Evolutionary conservation across 2,329 filamentous ascomycete species (phyloP).

Genomic region (Ophiosphaerella narmari): DNA sequence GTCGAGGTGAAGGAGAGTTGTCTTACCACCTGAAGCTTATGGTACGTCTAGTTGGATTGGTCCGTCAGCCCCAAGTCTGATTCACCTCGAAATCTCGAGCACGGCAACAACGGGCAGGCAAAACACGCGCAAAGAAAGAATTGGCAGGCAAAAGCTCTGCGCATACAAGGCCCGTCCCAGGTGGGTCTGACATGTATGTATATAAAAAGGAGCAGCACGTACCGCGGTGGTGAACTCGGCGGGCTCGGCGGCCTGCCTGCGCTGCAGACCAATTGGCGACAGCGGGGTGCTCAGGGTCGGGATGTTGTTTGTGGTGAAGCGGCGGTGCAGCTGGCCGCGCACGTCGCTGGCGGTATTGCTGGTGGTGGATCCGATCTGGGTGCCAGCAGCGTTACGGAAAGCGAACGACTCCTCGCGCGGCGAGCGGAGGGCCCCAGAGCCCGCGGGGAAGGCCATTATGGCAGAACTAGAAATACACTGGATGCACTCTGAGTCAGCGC

Average conservation of each 20-base stretch:
- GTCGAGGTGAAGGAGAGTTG: constrained; percentile 30
- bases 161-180: constrained; percentile 4
- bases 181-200: constrained; percentile 1
- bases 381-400: constrained; percentile 67
- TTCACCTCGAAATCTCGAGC: constrained; percentile 19
- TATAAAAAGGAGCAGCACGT: constrained; percentile 34
- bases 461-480: constrained; percentile 46
- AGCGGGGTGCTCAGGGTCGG: constrained; percentile 76
- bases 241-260: constrained; percentile 59
- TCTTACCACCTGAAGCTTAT: constrained; percentile 78
- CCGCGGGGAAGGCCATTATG: constrained; percentile 67
- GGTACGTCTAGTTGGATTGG: constrained; percentile 59
- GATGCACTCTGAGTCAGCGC: constrained; percentile 30
- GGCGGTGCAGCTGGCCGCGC: constrained; percentile 79
- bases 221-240: constrained; percentile 60
- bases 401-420: constrained; percentile 78
- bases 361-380: constrained; percentile 58
- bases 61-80: constrained; percentile 33
- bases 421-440: constrained; percentile 72
- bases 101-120: neutral
- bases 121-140: neutral
- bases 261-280: constrained; percentile 61
- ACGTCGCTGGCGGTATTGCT: constrained; percentile 61
- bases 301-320: constrained; percentile 89
- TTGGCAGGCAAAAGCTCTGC: neutral